A percentile compares a stretch with the other conserved stretches of the same genome.
These are phyloP conservation scores for Medicago arabica DNA, from an alignment of 306 rosid species.

Conservation along the genomic window DNA sequence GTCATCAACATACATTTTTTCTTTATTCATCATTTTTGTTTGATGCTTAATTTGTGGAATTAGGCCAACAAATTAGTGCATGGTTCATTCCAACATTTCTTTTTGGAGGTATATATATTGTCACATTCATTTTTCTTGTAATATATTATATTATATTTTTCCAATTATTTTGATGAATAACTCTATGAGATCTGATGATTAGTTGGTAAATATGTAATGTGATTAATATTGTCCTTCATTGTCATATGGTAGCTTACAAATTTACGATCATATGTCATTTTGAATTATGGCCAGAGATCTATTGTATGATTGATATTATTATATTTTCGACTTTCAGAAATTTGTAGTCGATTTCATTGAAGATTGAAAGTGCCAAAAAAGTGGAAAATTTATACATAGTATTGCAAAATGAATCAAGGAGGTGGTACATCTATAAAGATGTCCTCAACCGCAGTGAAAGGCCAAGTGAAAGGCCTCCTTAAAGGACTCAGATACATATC, in stretches of 20 bases:
- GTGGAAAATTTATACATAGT: conserved; percentile 25
- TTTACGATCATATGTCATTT: too few species aligned
- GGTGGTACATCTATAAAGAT: conserved; percentile 40
- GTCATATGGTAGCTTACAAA: too few species aligned
- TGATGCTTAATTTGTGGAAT: background rate
- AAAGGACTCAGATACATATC: conserved; percentile 85
- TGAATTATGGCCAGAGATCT: background rate
- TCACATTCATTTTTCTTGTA: background rate
- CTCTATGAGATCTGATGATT: background rate
- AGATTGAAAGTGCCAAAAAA: conserved; percentile 35
- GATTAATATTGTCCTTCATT: background rate
- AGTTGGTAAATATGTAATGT: background rate
- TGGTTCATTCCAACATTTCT: conserved; percentile 18
- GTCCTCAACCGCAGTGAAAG: conserved; percentile 56
- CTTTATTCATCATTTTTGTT: background rate
- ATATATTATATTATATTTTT: background rate
- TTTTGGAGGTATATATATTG: conserved; percentile 3
- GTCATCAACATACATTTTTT: background rate
- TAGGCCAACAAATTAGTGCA: background rate
- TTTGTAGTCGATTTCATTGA: conserved; percentile 3
- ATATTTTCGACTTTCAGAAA: background rate
- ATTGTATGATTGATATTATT: background rate
- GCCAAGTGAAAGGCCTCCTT: conserved; percentile 70
- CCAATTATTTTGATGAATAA: background rate
- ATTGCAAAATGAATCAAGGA: conserved; percentile 25